These are phyloP conservation scores for Sonneratia alba DNA, from an alignment of 345 rosid species.

Conservation along the genomic window DNA sequence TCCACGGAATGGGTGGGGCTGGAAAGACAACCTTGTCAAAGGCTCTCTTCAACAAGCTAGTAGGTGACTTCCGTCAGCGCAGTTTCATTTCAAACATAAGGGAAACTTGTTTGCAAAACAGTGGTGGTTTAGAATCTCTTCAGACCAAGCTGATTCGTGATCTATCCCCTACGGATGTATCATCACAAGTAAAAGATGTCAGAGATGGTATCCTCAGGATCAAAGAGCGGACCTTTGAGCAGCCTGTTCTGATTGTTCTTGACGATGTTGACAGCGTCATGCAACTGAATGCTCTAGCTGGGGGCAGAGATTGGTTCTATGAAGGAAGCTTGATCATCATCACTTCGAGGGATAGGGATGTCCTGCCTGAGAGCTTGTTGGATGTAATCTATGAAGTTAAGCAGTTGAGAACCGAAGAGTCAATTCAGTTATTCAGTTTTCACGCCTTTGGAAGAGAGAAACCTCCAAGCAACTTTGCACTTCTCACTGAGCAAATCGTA, in stretches of 20 bases:
- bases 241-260: conserved; percentile 34
- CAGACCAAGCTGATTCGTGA: conserved; percentile 26
- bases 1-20: conserved; percentile 32
- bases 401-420: conserved; percentile 22
- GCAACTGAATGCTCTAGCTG: conserved; percentile 39
- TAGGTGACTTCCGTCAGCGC: conserved; percentile 12
- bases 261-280: conserved; percentile 43
- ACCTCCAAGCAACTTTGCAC: conserved; percentile 24
- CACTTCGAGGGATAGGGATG: conserved; percentile 43
- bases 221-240: conserved; percentile 13
- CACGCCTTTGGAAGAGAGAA: conserved; percentile 49
- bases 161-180: conserved; percentile 6
- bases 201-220: conserved; percentile 16
- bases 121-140: conserved; percentile 25
- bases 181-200: conserved; percentile 8
- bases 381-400: conserved; percentile 34
- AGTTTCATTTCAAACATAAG: conserved; percentile 25
- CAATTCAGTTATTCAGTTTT: conserved; percentile 45
- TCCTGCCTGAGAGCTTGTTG: conserved; percentile 22
- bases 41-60: conserved; percentile 27
- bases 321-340: conserved; percentile 46
- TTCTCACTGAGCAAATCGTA: conserved; percentile 33
- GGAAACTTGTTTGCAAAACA: conserved; percentile 15
- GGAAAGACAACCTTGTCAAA: conserved; percentile 40
- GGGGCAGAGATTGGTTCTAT: conserved; percentile 31